These are phyloP conservation scores for Raddia distichophylla DNA, from an alignment of 176 grass and related monocot species.

Conservation along the genomic window DNA sequence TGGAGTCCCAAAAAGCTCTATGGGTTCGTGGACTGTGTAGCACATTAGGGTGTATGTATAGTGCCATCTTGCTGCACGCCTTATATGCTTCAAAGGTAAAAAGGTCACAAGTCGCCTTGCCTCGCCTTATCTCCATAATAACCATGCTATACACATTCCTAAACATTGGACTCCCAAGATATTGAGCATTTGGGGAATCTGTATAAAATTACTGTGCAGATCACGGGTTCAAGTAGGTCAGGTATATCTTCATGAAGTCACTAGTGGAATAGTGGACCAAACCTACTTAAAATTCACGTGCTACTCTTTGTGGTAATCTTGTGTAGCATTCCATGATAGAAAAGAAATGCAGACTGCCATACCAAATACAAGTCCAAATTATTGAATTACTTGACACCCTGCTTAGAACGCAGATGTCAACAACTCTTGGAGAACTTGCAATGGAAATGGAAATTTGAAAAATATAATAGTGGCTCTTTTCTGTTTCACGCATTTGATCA, in stretches of 20 bases:
- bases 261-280: not conserved
- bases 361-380: not conserved
- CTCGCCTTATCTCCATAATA: too few relatives aligned
- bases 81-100: too few relatives aligned
- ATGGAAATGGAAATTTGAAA: constrained; percentile 4
- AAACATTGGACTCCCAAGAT: not conserved
- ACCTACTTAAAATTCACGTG: not conserved
- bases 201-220: constrained; percentile 16
- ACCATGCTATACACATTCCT: constrained; percentile 9
- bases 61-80: too few relatives aligned
- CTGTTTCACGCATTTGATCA: constrained; percentile 13
- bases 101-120: too few relatives aligned
- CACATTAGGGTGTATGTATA: too few relatives aligned
- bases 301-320: not conserved
- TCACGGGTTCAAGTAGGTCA: constrained; percentile 10
- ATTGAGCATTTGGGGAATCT: not conserved
- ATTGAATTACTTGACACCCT: not conserved
- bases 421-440: not conserved
- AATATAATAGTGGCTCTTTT: not conserved
- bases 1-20: too few relatives aligned
- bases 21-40: too few relatives aligned
- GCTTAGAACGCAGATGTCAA: constrained; percentile 10
- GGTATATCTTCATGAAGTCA: constrained; percentile 10
- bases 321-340: not conserved
- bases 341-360: not conserved